Base-by-base conservation (phyloP, 768 basidiomycete species). In the Agrocybe praecox region DNA sequence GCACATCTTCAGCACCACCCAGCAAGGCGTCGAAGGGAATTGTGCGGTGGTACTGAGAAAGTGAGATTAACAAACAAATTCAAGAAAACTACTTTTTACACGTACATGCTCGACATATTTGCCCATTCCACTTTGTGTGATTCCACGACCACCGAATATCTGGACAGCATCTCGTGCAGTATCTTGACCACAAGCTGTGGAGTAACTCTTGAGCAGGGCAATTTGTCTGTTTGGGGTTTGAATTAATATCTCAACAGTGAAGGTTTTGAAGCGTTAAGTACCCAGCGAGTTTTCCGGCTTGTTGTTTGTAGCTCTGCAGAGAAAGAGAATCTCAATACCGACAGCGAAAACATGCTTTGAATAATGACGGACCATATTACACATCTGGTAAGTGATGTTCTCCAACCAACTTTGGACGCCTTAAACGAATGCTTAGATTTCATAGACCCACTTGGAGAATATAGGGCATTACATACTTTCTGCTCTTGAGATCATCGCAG, bases 331-430 rank as follows among this genome's bases (percentile, higher is more conserved):
- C n/a, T n/a, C n/a, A n/a, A n/a, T n/a, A n/a, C n/a, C n/a, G n/a
- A n/a, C n/a, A n/a, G n/a, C n/a, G n/a, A n/a, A n/a, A n/a, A n/a
- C n/a, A n/a, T n/a, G n/a, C n/a, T n/a, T n/a, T n/a, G n/a, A n/a
- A n/a, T n/a, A 36, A 15, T 19, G 24, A 59, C 73, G 26, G 44
- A 81, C 80, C 92, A 94, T 93, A 60, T 91, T 87, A 71, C 81
- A 85, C 91, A 94, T 93, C 71, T 94, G 92, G 70, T 88, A 88
- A 0, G 92, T 94, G 58, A 95, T 79, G 62, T 87, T 89, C 74
- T 96, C 93, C n/a, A 94, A 73, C 91, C 90, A 93, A 36, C 76
- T 78, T 68, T 93, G 92, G 0, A 76, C 77, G 48, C 81, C 79
- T 75, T 14, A 6, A 14, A 14, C 5, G 36, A 40, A 82, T 80